Base-by-base conservation (phyloP, 2,329 filamentous ascomycete genomes). In the Thermothelomyces thermophilus region DNA sequence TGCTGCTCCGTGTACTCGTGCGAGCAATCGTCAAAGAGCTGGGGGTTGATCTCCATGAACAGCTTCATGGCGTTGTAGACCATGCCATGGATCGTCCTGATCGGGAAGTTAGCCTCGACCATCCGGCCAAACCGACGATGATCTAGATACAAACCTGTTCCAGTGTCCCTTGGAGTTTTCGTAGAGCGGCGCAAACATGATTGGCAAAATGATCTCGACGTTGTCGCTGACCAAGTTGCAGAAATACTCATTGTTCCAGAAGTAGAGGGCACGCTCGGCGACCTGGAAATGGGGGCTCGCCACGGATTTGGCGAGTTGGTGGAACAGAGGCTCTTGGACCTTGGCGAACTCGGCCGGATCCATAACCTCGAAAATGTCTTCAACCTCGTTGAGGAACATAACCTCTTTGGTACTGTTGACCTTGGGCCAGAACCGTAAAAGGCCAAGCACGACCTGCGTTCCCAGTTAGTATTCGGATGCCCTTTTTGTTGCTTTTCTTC, bases 161-260 rank as follows among this genome's bases (percentile, higher is more conserved):
- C 93, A 98, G 66, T 98, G 93, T 10, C 91, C 91, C 73, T 98
- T 98, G 4, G 91, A 97, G 68, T 98, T 98, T 69, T 98, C 93
- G 62, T 96, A 98, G 26, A 98, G 77, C 2, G 93, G 91, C 22
- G 91, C 90, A 71, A 98, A 98, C 93, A 98, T 98, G 66, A 98
- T 98, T 3, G 93, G 93, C 39, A 98, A 76, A 61, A 98, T 98
- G 41, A 95, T 91, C 64, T 97, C 91, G 48, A 98, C 93, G 63
- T 98, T 98, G 71, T 98, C 93, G 73, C 90, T 96, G 59, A 98
- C 93, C 52, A 98, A 77, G 65, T 97, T 98, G 76, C 93, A 98
- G 72, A 98, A 98, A 68, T 98, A 98, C 68, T 98, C 93, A 65
- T 98, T 98, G 76, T 98, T 98, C 93, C 93, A 98, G 74, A 98